Base-by-base conservation (phyloP, 352 stramenopile genomes). In the Pythium folliculosum region DNA sequence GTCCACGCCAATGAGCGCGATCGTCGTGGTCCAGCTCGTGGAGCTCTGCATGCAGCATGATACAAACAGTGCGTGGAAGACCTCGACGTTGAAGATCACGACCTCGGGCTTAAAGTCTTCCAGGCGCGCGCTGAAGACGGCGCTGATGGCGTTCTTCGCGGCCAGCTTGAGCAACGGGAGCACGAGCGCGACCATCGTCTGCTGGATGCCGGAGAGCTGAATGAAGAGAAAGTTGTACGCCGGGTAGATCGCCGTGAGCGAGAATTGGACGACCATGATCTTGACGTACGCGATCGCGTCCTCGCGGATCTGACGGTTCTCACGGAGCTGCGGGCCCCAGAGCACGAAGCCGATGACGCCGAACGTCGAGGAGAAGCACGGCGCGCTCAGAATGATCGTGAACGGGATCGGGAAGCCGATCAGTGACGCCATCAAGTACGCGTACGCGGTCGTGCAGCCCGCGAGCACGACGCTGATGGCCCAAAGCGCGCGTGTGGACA, bases 131-230 rank as follows among this genome's bases (percentile, higher is more conserved):
- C 22, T 22, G 16, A 67, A 60, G 50, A 65, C n/a, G n/a, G 49
- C 13, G 45, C 65, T 71, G 17, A 82, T 70, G 40, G 65, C 53
- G 60, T 78, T 77, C 58, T 86, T 83, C 1, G 57, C 25, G 10
- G 55, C 40, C 7, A 87, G 54, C 54, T 87, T 87, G 32, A 84
- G 61, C 25, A 82, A 47, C 3, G 70, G 77, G 14, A 87, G 63
- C 8, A 84, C 8, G 2, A 75, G n/a, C 2, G 52, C 44, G n/a
- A 65, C 65, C 5, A 49, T 27, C 3, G 40, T 67, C 51, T 76
- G 65, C n/a, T 47, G 16, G n/a, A 21, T 27, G 1, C 50, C 40
- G 5, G 30, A 44, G 44, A 75, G 30, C 5, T 54, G n/a, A 14
- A 56, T 60, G 43, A 75, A 76, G 6, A 32, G 27, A 17, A 45